Base-by-base conservation (phyloP, 352 stramenopile species). In the Phytophthora crassamura region DNA sequence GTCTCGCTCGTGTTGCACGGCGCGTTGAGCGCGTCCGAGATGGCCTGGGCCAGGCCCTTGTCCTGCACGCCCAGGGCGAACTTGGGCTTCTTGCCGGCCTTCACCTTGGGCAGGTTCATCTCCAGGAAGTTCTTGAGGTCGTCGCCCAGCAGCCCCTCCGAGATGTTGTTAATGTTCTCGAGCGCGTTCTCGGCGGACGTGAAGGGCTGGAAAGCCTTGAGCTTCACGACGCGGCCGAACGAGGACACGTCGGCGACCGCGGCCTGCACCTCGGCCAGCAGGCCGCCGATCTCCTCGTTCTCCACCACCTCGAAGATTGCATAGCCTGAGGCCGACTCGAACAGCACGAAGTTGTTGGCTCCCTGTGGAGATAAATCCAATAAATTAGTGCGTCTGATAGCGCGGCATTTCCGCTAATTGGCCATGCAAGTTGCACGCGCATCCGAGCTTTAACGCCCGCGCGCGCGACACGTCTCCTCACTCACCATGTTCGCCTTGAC, bases 151-250 rank as follows among this genome's bases (percentile, higher is more conserved):
- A 98, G 74, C 34, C 97, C 91, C 77, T 99, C 96, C 58, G 93
- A 98, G 36, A 99, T 84, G 60, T 98, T 98, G 80, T 99, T 99
- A 61, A 99, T 99, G 89, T 99, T 99, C 75, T 99, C 96, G 5
- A 99, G 86, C 10, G 98, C 98, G 64, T 99, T 98, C 78, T 99
- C 97, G 0, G 98, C 98, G 32, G 94, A 98, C 64, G 97, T 98
- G 83, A 99, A 99, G 11, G 98, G 97, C 74, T 98, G 88, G 76
- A 99, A 99, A 15, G 96, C 95, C 85, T 99, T 99, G 38, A 99
- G 93, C 86, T 99, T 99, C 43, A 99, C 89, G 38, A 98, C 88
- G 64, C 97, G 93, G 52, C 92, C 91, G 74, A 99, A 99, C 33
- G 90, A 89, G 59, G 89, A 86, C 48, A 99, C 74, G 65, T 99